Evolutionary conservation across 2,329 filamentous ascomycete genomes (phyloP).

Genomic region (Endocalyx cinctus): DNA sequence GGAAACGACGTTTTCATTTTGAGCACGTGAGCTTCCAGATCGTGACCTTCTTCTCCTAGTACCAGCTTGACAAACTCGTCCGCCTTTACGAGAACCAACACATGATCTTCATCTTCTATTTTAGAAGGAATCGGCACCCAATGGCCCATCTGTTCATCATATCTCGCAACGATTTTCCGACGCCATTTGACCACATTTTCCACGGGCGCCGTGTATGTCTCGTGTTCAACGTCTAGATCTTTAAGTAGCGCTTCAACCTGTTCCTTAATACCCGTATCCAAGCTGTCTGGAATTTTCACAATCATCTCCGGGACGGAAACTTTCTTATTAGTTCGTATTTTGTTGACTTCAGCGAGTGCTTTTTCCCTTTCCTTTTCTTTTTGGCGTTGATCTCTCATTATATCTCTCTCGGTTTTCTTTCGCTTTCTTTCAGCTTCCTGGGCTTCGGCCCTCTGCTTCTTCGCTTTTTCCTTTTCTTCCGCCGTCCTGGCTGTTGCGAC

Average conservation of each 20-base stretch:
- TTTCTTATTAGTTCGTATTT: slow-evolving; percentile 68
- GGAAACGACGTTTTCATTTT: slow-evolving; percentile 51
- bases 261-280: slow-evolving; percentile 43
- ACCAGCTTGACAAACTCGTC: slow-evolving; percentile 62
- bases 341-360: slow-evolving; percentile 70
- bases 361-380: slow-evolving; percentile 60
- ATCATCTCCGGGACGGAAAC: slow-evolving; percentile 73
- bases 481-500: slow-evolving; percentile 20
- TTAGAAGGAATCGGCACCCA: slow-evolving; percentile 59
- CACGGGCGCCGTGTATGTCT: slow-evolving; percentile 40
- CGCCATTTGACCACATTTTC: slow-evolving; percentile 62
- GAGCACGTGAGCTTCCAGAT: slow-evolving; percentile 55
- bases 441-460: slow-evolving; percentile 40
- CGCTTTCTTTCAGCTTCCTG: slow-evolving; percentile 51
- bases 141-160: slow-evolving; percentile 54
- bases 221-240: slow-evolving; percentile 43
- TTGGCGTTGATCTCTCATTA: slow-evolving; percentile 57
- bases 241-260: slow-evolving; percentile 48
- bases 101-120: slow-evolving; percentile 54
- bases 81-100: slow-evolving; percentile 57
- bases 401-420: slow-evolving; percentile 53
- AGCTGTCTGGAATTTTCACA: slow-evolving; percentile 57
- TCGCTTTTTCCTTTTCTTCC: slow-evolving; percentile 36
- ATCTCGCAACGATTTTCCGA: slow-evolving; percentile 60
- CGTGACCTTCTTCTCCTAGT: slow-evolving; percentile 38